Base-by-base conservation (phyloP, 2,329 filamentous ascomycete genomes). In the Aspergillus fructus region DNA sequence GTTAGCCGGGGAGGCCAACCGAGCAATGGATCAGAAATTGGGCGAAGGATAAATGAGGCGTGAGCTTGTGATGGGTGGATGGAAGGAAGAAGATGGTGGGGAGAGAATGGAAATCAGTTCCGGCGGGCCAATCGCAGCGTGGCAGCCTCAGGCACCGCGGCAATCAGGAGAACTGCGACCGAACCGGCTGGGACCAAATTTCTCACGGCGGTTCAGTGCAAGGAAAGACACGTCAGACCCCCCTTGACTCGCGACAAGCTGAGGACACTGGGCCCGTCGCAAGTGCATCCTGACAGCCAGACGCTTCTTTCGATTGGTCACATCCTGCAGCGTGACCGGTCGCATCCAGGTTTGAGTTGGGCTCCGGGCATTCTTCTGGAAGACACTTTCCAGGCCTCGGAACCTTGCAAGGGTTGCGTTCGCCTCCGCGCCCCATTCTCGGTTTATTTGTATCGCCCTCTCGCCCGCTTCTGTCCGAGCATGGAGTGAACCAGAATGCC, bases 401-500 rank as follows among this genome's bases (percentile, higher is more conserved):
- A 24, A 11, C 9, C 27, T 30, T 9, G 27, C 27, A 11, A 30
- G 27, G 27, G 27, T 30, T 37, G 15, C 34, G 6, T 37, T 37
- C 7, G 19, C 49, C 34, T 33, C 11, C 24, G 27, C 33, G 21
- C 33, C 7, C 6, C 4, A n/a, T 24, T 39, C 39, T 15, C 23
- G 23, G 13, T 17, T 33, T 30, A n/a, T 17, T 46, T 30, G 4
- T 47, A 9, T 11, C n/a, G 7, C 9, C 24, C 30, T 19, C 21
- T 43, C 13, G 23, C n/a, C 19, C 27, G 21, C 11, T 23, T n/a
- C 41, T 23, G 19, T 23, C 23, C 30, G 42, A 52, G 33, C 24
- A 64, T 64, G 59, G 56, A 47, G 41, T 63, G 48, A 57, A 48
- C 9, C 53, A 53, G 37, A 23, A 63, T 64, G 63, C 34, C 63